Conservation (phyloP, 805 yeast genomes). For the Aciculoconidium aculeatum region DNA sequence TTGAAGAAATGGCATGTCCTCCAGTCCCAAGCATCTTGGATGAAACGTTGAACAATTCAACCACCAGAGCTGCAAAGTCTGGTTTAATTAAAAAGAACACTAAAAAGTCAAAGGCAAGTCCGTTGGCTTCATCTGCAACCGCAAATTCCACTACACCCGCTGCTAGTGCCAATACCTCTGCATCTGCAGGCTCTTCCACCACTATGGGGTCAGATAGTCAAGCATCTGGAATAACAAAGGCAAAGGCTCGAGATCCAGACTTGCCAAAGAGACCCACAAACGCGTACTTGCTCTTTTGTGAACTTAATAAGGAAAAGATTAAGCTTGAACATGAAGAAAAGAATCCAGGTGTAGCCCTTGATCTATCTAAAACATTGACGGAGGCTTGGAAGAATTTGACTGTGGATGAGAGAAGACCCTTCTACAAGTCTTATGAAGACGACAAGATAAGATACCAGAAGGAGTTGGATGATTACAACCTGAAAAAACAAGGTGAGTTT, state of each 20-base stretch:
- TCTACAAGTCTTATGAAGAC: slow-evolving; percentile 67
- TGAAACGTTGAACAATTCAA: slow-evolving; percentile 20
- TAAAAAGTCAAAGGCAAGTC: slow-evolving; percentile 13
- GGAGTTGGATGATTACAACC: slow-evolving; percentile 58
- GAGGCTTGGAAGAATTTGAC: slow-evolving; percentile 79
- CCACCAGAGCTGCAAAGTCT: slow-evolving; percentile 15
- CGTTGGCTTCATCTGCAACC: slow-evolving; percentile 6
- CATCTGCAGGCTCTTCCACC: slow-evolving; percentile 16
- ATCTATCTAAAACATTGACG: slow-evolving; percentile 71
- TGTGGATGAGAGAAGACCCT: slow-evolving; percentile 67
- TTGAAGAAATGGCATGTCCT: slow-evolving; percentile 36
- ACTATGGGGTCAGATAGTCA: too few relatives aligned
- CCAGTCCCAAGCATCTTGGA: slow-evolving; percentile 33
- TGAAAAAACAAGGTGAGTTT: slow-evolving; percentile 15
- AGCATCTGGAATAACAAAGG: too few relatives aligned
- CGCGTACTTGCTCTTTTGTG: slow-evolving; percentile 85
- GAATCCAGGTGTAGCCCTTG: slow-evolving; percentile 46
- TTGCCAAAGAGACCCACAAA: slow-evolving; percentile 87
- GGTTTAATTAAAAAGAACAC: slow-evolving; percentile 15
- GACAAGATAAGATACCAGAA: slow-evolving; percentile 70
- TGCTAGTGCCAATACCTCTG: slow-evolving; percentile 21
- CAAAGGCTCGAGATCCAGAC: slow-evolving; percentile 66
- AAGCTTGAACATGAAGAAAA: slow-evolving; percentile 50
- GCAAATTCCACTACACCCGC: too few relatives aligned
- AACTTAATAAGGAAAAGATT: slow-evolving; percentile 71